A percentile compares a stretch with the other conserved stretches of the same genome.
Evolutionary conservation across 2,329 filamentous ascomycete species (phyloP).

Genomic region (Raffaelea albimanens): DNA sequence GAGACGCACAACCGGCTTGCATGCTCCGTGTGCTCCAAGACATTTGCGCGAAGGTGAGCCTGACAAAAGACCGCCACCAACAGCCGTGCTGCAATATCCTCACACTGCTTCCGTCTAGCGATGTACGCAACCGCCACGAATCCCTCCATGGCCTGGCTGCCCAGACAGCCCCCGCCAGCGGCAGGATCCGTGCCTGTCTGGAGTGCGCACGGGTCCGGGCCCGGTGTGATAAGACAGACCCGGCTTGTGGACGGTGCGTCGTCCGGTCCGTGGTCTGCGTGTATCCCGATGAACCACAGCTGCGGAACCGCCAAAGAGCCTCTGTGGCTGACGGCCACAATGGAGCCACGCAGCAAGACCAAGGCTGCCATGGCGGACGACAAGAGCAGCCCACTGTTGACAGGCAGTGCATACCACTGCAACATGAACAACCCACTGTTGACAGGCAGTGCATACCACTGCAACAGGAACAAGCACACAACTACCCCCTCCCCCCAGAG

Average conservation of each 20-base stretch:
- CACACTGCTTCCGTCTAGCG: background rate
- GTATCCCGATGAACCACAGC: background rate
- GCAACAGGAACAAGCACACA: too few species aligned
- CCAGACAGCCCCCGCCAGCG: too few species aligned
- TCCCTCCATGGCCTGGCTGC: background rate
- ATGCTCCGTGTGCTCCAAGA: constrained; percentile 20
- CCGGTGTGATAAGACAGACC: constrained; percentile 2
- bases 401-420: background rate
- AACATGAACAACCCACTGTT: too few species aligned
- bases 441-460: background rate
- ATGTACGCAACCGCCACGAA: constrained; percentile 3
- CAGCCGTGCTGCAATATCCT: background rate
- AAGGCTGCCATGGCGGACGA: too few species aligned
- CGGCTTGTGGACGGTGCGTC: background rate
- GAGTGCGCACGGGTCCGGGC: constrained; percentile 2
- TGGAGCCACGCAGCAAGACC: too few species aligned
- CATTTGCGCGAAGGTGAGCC: constrained; percentile 20
- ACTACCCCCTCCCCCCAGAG: background rate
- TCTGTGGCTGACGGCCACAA: too few species aligned
- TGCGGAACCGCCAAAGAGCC: background rate
- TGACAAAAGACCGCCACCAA: too few species aligned
- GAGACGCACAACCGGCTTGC: constrained; percentile 16
- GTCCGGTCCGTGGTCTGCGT: background rate
- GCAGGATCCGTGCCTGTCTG: background rate
- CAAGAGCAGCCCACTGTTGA: too few species aligned